phyloP scores from a whole-genome alignment of 345 rosid genomes.

The Triadica sebifera region DNA sequence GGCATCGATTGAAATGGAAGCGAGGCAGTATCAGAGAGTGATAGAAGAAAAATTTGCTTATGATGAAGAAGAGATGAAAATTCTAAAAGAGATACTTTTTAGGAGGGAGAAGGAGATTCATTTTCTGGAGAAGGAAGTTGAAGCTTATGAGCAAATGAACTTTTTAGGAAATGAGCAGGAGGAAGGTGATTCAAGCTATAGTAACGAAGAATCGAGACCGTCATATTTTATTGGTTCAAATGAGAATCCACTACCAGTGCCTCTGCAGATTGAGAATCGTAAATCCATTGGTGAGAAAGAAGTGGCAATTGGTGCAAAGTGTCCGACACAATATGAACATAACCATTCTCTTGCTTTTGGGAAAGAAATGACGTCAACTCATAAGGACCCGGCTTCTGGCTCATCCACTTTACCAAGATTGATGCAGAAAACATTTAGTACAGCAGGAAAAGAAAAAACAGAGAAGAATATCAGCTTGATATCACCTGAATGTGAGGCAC shows the following conservation, averaged over 20 bases:
- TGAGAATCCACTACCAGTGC: constrained; percentile 20
- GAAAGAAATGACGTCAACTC: constrained; percentile 3
- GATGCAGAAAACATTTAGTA: neutral
- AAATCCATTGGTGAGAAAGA: constrained; percentile 13
- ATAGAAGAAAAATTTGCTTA: constrained; percentile 30
- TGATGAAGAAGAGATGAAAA: constrained; percentile 36
- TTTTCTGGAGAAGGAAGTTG: constrained; percentile 29
- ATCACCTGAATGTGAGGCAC: too few relatives aligned
- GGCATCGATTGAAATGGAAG: constrained; percentile 32
- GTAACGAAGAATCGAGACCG: constrained; percentile 10
- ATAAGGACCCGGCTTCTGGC: constrained; percentile 7
- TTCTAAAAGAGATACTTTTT: constrained; percentile 32
- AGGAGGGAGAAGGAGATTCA: constrained; percentile 32
- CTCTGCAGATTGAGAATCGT: constrained; percentile 15
- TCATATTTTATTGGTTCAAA: constrained; percentile 18
- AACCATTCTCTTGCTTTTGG: neutral
- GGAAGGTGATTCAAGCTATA: constrained; percentile 11
- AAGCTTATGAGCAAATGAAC: constrained; percentile 22
- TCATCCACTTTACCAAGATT: constrained; percentile 7
- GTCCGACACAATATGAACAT: constrained; percentile 18
- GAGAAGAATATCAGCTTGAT: too few relatives aligned
- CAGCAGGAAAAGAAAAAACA: too few relatives aligned
- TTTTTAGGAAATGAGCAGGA: constrained; percentile 8
- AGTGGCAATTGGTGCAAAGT: constrained; percentile 11
- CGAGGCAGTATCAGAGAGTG: constrained; percentile 32